Percentiles rank a stretch among this genome's conserved stretches.
These are phyloP conservation scores for Fusarium aywerte DNA, from an alignment of 2,329 filamentous ascomycete species.

Conservation along the genomic window DNA sequence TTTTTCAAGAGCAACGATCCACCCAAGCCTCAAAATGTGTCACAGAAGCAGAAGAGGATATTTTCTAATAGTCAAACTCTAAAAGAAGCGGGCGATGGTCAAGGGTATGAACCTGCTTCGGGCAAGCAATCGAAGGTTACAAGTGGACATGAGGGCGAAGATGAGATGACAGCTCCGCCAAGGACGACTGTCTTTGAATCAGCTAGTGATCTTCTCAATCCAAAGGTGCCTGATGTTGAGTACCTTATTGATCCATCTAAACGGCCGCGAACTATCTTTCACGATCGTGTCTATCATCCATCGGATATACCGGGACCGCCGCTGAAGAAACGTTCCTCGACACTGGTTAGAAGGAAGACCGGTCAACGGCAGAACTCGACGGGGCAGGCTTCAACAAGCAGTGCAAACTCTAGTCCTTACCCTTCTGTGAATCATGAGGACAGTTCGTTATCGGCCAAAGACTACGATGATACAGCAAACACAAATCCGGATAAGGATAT, in stretches of 20 bases:
- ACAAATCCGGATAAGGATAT: conserved; percentile 58
- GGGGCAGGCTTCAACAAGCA: conserved; percentile 42
- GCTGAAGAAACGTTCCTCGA: conserved; percentile 63
- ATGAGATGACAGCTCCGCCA: conserved; percentile 75
- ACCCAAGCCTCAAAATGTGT: conserved; percentile 60
- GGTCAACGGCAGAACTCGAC: conserved; percentile 42
- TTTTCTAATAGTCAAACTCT: conserved; percentile 83
- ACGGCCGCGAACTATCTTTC: conserved; percentile 90
- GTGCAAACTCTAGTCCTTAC: conserved; percentile 51
- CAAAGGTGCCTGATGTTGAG: conserved; percentile 81
- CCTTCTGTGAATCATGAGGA: conserved; percentile 55
- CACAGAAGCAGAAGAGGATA: conserved; percentile 73
- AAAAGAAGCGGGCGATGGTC: conserved; percentile 22
- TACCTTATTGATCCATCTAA: conserved; percentile 86
- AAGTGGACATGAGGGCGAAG: conserved; percentile 60
- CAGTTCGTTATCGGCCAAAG: conserved; percentile 56
- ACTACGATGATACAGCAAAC: conserved; percentile 64
- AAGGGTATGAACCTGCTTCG: conserved; percentile 8
- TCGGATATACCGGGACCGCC: conserved; percentile 89
- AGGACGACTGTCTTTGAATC: conserved; percentile 95
- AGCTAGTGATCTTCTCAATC: conserved; percentile 90
- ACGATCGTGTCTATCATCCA: conserved; percentile 94
- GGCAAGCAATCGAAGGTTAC: conserved; percentile 56
- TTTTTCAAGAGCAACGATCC: conserved; percentile 74
- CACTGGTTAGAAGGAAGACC: conserved; percentile 50